Conservation (phyloP, 2,329 filamentous ascomycete genomes). For the Colletotrichum musicola region DNA sequence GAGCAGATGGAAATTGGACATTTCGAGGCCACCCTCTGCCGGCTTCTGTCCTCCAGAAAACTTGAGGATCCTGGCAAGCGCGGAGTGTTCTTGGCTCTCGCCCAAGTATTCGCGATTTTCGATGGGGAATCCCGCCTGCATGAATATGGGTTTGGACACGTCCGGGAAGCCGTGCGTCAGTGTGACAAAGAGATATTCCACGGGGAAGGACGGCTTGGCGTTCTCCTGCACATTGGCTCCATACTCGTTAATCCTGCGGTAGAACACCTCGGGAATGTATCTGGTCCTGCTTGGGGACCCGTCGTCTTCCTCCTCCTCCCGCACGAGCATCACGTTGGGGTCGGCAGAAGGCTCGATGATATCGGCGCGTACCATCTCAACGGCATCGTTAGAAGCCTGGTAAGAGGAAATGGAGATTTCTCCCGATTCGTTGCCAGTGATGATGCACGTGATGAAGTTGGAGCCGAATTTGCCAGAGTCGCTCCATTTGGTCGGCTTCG, state of each 20-base stretch:
- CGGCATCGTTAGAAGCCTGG: conserved; percentile 93
- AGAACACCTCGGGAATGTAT: conserved; percentile 98
- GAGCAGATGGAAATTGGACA: conserved; percentile 96
- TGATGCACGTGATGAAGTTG: conserved; percentile 95
- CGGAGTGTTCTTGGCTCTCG: conserved; percentile 82
- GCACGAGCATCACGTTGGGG: conserved; percentile 93
- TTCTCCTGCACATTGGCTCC: conserved; percentile 97
- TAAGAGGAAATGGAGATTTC: conserved; percentile 92
- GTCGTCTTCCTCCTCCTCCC: conserved; percentile 89
- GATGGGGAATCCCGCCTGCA: conserved; percentile 81
- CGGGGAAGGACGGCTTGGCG: conserved; percentile 94
- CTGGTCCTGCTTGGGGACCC: conserved; percentile 75
- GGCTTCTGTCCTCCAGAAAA: conserved; percentile 70
- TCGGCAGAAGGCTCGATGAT: conserved; percentile 96
- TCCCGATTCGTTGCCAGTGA: conserved; percentile 92
- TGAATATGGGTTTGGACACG: conserved; percentile 81
- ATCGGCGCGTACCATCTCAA: conserved; percentile 96
- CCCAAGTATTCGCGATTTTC: conserved; percentile 92
- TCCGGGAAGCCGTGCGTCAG: conserved; percentile 96
- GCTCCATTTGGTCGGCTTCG: conserved; percentile 95
- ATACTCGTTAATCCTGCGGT: conserved; percentile 95
- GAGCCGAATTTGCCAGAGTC: conserved; percentile 94
- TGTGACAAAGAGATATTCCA: conserved; percentile 96
- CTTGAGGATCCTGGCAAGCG: conserved; percentile 77
- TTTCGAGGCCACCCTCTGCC: conserved; percentile 71